Percentiles rank a stretch among this genome's conserved stretches.
Evolutionary conservation across 1,284 basidiomycete genomes (phyloP).

Genomic region (Kalmanozyma brasiliensis): DNA sequence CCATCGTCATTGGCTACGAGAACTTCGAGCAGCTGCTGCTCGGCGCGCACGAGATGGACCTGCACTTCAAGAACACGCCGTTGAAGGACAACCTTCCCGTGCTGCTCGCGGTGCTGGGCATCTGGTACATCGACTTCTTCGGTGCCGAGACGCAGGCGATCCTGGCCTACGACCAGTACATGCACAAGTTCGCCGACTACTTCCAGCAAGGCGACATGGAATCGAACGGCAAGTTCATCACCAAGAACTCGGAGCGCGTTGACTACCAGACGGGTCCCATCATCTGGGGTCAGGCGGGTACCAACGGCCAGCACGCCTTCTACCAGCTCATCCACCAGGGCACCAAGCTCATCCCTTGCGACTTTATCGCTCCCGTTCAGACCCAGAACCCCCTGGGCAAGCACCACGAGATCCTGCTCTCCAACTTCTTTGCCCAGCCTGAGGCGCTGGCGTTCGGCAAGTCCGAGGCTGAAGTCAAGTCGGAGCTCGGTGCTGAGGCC

Average conservation of each 20-base stretch:
- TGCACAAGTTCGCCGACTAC: slow-evolving; percentile 99
- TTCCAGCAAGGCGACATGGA: slow-evolving; percentile 99
- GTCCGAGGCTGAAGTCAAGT: slow-evolving; percentile 84
- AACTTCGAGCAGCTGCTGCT: slow-evolving; percentile 89
- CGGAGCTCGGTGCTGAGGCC: slow-evolving; percentile 80
- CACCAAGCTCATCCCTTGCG: slow-evolving; percentile 77
- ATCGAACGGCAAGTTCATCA: slow-evolving; percentile 96
- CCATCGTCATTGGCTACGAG: slow-evolving; percentile 89
- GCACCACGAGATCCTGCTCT: slow-evolving; percentile 96
- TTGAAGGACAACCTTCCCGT: slow-evolving; percentile 93
- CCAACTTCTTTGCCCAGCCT: slow-evolving; percentile 98
- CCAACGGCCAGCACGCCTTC: slow-evolving; percentile 99
- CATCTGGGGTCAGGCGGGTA: slow-evolving; percentile 97
- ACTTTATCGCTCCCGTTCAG: slow-evolving; percentile 94
- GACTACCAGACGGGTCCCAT: slow-evolving; percentile 98
- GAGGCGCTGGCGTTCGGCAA: slow-evolving; percentile 94
- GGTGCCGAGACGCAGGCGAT: slow-evolving; percentile 93
- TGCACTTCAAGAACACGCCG: slow-evolving; percentile 89
- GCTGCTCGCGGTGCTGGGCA: slow-evolving; percentile 86
- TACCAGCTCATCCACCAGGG: slow-evolving; percentile 95
- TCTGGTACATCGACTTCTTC: slow-evolving; percentile 99
- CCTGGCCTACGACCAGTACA: slow-evolving; percentile 96
- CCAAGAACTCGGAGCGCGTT: slow-evolving; percentile 90
- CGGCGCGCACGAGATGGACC: slow-evolving; percentile 97
- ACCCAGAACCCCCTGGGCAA: slow-evolving; percentile 87